phyloP scores from a whole-genome alignment of 805 yeast genomes.

The Ogataea minuta region DNA sequence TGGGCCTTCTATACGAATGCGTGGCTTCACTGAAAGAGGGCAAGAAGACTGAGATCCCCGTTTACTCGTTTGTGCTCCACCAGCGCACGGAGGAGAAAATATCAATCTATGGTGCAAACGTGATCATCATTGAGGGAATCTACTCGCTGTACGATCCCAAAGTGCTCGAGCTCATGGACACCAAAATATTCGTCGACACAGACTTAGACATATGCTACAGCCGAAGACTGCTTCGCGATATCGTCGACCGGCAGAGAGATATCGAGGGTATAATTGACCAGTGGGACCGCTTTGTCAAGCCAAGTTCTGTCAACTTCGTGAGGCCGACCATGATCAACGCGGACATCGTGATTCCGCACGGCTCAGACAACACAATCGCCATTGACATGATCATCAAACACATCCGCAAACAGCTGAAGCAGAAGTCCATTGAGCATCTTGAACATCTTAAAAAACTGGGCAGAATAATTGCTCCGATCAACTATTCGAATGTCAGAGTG shows the following conservation, averaged over 20 bases:
- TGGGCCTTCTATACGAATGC: conserved; percentile 65
- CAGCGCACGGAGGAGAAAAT: conserved; percentile 59
- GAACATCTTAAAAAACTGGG: conserved; percentile 61
- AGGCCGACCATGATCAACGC: conserved; percentile 77
- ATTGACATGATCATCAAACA: conserved; percentile 77
- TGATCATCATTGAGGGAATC: conserved; percentile 88
- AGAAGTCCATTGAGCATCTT: conserved; percentile 68
- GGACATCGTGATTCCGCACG: conserved; percentile 87
- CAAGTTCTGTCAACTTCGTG: conserved; percentile 76
- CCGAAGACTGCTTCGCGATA: conserved; percentile 83
- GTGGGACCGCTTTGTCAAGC: conserved; percentile 91
- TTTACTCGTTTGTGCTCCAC: conserved; percentile 65
- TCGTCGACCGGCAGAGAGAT: conserved; percentile 82
- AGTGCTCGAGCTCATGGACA: conserved; percentile 71
- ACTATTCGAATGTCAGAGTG: conserved; percentile 34
- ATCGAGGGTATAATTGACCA: conserved; percentile 78
- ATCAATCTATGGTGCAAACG: conserved; percentile 90
- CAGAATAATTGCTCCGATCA: conserved; percentile 33
- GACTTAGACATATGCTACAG: conserved; percentile 92
- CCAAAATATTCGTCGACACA: conserved; percentile 89
- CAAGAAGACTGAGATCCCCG: conserved; percentile 61
- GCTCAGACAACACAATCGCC: conserved; percentile 79
- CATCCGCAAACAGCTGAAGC: conserved; percentile 64
- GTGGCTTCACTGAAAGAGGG: conserved; percentile 72
- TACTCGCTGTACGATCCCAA: conserved; percentile 75